Evolutionary conservation across 2,329 filamentous ascomycete genomes (phyloP), one percentile per base, ranked within the genome.

Genomic region (Claviceps monticola): DNA sequence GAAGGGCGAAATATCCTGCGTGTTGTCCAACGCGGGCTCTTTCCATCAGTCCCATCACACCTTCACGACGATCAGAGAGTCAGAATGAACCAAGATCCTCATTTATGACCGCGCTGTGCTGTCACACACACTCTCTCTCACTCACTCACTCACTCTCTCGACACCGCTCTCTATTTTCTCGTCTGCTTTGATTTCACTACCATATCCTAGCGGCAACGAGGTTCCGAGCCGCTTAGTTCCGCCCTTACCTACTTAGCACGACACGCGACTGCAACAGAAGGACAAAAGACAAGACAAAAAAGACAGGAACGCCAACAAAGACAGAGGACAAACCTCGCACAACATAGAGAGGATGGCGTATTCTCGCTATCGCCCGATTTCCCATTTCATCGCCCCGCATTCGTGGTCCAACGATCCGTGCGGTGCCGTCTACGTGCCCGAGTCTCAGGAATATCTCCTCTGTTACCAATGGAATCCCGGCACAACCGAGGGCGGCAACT

Each of bases 401-500:
- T 68, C 67, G 8, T 63, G 67, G 51, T 66, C 69, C 47, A 69
- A 66, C 21, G 69, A 71, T 51, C 68, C 68, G 2, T 70, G 68
- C 50, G 68, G 67, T 61, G 68, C 70, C 51, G 70, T 70, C 55
- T 68, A 66, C 4, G 67, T 71, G 46, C 66, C 68, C 5, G 58
- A 62, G 21, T 70, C 68, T 8, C 63, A 65, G 4, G 60, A 68
- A 47, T 71, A 71, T 51, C 67, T 72, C 46, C 60, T 71, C 41
- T 69, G 68, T 45, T 72, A 67, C 56, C 62, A 71, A 34, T 65
- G 56, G 56, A 57, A 57, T 39, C 56, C 56, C 2, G 56, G 56
- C 16, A 57, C 56, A 42, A 55, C 54, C 9, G 48, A 66, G 48
- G 54, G 55, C 49, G 63, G 62, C 45, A 57, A 57, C 45, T 53